phyloP scores from a whole-genome alignment of 1,284 basidiomycete species.

The Pterula multifida region DNA sequence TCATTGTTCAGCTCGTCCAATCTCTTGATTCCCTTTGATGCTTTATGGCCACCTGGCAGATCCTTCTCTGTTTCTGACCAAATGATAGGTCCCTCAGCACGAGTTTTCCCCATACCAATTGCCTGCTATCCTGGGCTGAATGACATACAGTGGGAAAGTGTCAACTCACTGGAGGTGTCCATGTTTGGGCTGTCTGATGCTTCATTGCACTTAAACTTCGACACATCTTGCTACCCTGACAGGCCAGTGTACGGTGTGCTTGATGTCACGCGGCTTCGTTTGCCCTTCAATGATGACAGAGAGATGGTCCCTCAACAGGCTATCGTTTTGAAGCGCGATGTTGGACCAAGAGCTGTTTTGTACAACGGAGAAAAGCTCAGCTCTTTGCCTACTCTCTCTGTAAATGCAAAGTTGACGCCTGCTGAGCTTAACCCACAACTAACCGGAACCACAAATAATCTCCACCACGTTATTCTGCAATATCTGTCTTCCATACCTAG shows the following conservation, averaged over 20 bases:
- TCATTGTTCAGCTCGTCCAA: constrained; percentile 32
- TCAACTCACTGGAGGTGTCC: constrained; percentile 34
- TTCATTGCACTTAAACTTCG: constrained; percentile 23
- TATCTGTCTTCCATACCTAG: constrained; percentile 44
- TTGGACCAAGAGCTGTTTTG: constrained; percentile 32
- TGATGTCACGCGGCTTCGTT: constrained; percentile 39
- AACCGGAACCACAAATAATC: constrained; percentile 39
- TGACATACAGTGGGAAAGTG: constrained; percentile 22
- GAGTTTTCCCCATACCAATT: constrained; percentile 41
- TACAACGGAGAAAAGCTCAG: constrained; percentile 38
- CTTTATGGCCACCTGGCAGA: constrained; percentile 22
- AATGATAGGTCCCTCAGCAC: constrained; percentile 22
- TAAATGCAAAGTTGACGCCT: constrained; percentile 18
- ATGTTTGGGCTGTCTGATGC: constrained; percentile 35
- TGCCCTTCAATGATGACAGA: constrained; percentile 38
- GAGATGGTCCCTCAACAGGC: constrained; percentile 35
- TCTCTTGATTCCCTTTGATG: constrained; percentile 51
- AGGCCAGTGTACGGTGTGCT: constrained; percentile 53
- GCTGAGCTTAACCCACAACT: constrained; percentile 32
- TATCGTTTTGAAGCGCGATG: constrained; percentile 30
- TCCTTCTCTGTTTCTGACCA: constrained; percentile 25
- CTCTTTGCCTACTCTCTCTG: constrained; percentile 24
- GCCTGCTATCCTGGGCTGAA: constrained; percentile 44
- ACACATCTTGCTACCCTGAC: constrained; percentile 37
- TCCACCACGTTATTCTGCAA: constrained; percentile 44